A percentile compares a stretch with the other conserved stretches of the same genome.
Conservation (phyloP, 352 stramenopile genomes). For the Phytophthora pistaciae region DNA sequence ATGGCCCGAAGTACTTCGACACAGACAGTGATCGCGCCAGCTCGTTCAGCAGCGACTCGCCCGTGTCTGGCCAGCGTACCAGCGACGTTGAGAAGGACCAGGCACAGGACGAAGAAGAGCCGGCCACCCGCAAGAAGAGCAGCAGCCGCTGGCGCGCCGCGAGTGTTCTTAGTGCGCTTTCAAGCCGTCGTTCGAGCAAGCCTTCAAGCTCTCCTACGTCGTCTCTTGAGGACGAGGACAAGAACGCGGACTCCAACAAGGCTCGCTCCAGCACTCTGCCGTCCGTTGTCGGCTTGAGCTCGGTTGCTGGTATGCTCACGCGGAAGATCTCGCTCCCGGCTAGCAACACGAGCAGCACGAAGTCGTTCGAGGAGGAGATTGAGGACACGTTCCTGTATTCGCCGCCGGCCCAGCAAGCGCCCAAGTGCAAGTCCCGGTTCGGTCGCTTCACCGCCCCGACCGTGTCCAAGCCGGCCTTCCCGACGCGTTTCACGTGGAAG, state of each 20-base stretch:
- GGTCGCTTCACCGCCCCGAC: slow-evolving; percentile 48
- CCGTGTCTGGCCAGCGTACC: slow-evolving; percentile 24
- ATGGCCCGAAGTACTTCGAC: slow-evolving; percentile 55
- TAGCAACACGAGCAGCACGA: slow-evolving; percentile 33
- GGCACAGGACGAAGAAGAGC: slow-evolving; percentile 18
- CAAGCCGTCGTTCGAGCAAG: slow-evolving; percentile 51
- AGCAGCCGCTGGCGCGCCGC: slow-evolving; percentile 50
- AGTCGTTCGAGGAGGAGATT: slow-evolving; percentile 44
- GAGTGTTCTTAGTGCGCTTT: slow-evolving; percentile 55
- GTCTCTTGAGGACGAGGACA: slow-evolving; percentile 38
- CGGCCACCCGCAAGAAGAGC: slow-evolving; percentile 23
- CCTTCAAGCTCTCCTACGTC: slow-evolving; percentile 36
- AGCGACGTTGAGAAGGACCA: slow-evolving; percentile 27
- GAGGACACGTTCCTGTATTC: slow-evolving; percentile 48
- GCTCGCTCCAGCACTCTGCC: slow-evolving; percentile 29
- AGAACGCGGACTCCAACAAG: slow-evolving; percentile 36
- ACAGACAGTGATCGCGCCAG: slow-evolving; percentile 57
- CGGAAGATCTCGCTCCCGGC: slow-evolving; percentile 36
- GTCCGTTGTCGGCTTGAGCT: slow-evolving; percentile 34
- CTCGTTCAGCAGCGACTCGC: slow-evolving; percentile 45
- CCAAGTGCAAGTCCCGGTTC: slow-evolving; percentile 59
- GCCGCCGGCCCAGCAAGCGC: slow-evolving; percentile 32
- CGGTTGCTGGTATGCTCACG: slow-evolving; percentile 40
- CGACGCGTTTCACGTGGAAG: slow-evolving; percentile 67
- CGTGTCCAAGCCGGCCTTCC: slow-evolving; percentile 46